A percentile compares a stretch with the other conserved stretches of the same genome.
Conservation (phyloP, 345 rosid species). For the Ceriops zippeliana region DNA sequence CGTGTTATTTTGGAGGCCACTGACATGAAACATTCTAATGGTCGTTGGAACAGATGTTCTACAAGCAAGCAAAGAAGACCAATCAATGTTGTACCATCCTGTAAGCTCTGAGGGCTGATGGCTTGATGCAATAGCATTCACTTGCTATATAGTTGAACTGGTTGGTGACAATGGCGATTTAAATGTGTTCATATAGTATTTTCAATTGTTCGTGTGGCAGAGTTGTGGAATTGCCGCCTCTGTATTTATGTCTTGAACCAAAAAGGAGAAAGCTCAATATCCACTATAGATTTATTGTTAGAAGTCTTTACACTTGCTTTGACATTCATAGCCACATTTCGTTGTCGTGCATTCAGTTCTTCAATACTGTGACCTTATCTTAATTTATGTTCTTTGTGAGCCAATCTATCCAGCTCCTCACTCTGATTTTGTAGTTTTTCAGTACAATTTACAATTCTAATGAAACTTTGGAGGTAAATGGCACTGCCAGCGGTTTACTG, state of each 20-base stretch:
- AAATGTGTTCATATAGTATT: conserved; percentile 30
- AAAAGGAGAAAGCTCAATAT: conserved; percentile 4
- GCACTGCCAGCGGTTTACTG: no score
- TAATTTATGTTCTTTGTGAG: no score
- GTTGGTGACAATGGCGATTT: conserved; percentile 16
- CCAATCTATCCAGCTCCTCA: no score
- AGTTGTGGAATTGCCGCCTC: conserved; percentile 17
- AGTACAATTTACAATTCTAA: no score
- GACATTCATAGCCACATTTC: background rate
- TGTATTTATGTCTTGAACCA: conserved; percentile 15
- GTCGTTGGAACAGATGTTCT: conserved; percentile 80
- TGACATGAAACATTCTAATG: conserved; percentile 6
- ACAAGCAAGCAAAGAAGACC: conserved; percentile 97
- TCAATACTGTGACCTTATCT: no score
- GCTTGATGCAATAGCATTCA: conserved; percentile 9
- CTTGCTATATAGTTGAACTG: conserved; percentile 15
- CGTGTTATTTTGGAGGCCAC: background rate
- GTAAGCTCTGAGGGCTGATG: conserved; percentile 35
- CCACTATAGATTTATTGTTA: background rate
- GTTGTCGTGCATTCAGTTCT: background rate
- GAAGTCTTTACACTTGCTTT: background rate
- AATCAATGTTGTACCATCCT: conserved; percentile 89
- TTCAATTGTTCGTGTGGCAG: conserved; percentile 28
- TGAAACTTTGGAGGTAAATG: no score
- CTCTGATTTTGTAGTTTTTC: no score